A percentile compares a stretch with the other conserved stretches of the same genome.
Evolutionary conservation across 768 basidiomycete species (phyloP).

Genomic region (Crucibulum laeve): DNA sequence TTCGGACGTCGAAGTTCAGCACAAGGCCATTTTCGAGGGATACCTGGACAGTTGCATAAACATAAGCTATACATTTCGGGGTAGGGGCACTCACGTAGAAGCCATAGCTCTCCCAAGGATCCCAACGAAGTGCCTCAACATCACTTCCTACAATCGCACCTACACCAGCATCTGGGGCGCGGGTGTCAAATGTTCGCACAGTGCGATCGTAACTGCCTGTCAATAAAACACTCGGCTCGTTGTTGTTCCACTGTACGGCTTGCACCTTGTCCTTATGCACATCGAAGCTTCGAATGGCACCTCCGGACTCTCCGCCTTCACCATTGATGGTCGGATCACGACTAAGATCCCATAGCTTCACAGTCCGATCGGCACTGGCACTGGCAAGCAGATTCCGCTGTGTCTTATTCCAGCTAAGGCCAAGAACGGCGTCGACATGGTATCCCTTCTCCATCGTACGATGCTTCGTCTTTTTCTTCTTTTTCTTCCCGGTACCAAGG

Average conservation of each 20-base stretch:
- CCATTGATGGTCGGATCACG: constrained; percentile 49
- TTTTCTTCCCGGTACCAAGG: constrained; percentile 94
- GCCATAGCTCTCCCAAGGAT: constrained; percentile 85
- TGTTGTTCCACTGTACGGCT: constrained; percentile 91
- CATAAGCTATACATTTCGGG: background rate
- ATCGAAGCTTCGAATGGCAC: constrained; percentile 82
- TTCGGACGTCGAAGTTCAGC: constrained; percentile 87
- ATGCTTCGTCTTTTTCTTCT: constrained; percentile 81
- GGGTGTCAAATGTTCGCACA: constrained; percentile 90
- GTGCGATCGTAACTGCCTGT: constrained; percentile 95
- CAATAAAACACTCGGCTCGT: constrained; percentile 83
- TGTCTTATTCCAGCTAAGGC: constrained; percentile 85
- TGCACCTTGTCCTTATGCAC: constrained; percentile 94
- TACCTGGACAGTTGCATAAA: constrained; percentile 46
- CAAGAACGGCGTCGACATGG: constrained; percentile 94
- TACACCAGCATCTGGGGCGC: constrained; percentile 77
- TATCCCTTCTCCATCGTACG: constrained; percentile 57
- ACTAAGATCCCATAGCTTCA: constrained; percentile 95
- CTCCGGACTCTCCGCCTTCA: constrained; percentile 39
- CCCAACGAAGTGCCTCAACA: constrained; percentile 93
- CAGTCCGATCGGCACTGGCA: constrained; percentile 90
- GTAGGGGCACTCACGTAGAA: constrained; percentile 69
- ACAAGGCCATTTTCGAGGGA: constrained; percentile 94
- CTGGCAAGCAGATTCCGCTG: constrained; percentile 91
- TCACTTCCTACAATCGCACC: constrained; percentile 87